Conservation (phyloP, 306 rosid species). For the Adenanthera pavonina region DNA sequence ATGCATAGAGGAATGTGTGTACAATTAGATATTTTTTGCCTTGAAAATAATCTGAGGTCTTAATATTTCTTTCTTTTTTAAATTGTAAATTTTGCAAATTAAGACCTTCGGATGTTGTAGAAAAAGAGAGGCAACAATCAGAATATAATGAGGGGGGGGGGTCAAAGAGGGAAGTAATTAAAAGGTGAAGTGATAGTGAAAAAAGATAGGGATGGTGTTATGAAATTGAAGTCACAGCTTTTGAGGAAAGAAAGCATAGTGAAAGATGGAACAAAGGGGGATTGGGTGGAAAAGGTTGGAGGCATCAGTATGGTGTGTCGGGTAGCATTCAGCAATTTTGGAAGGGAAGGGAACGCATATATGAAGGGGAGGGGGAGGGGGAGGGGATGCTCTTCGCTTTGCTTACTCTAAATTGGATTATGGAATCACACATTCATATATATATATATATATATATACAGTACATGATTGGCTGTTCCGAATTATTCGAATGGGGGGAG, state of each 20-base stretch:
- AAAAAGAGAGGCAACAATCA: background rate
- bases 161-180: background rate
- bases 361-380: no score
- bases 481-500: no score
- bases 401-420: no score
- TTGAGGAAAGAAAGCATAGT: background rate
- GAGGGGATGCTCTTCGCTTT: no score
- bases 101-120: background rate
- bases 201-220: background rate
- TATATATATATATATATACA: no score
- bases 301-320: background rate
- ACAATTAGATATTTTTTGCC: background rate
- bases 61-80: background rate
- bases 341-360: no score
- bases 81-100: background rate
- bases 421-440: no score
- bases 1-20: no score
- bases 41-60: background rate
- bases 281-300: conserved; percentile 8
- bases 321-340: background rate
- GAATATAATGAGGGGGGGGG: background rate
- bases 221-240: background rate
- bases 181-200: background rate
- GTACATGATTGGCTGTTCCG: background rate
- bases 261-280: background rate